Percentiles rank a stretch among this genome's conserved stretches.
Conservation (phyloP, 768 basidiomycete species). For the Tulasnella sp. region DNA sequence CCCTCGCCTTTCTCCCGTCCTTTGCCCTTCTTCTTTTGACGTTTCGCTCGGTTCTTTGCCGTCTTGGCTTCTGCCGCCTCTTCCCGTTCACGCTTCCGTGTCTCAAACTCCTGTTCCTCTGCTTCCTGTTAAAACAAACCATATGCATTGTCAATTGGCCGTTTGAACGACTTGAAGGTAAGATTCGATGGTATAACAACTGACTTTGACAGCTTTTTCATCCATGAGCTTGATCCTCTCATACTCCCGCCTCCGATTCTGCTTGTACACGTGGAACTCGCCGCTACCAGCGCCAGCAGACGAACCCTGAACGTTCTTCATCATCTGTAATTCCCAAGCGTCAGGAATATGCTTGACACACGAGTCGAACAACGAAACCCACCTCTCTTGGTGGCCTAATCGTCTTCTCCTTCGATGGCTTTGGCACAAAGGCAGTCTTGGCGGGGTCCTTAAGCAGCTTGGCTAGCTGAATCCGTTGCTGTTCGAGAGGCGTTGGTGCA, state of each 20-base stretch:
- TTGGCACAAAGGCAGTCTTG: conserved; percentile 69
- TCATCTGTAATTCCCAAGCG: conserved; percentile 48
- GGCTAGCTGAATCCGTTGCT: conserved; percentile 60
- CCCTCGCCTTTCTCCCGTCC: neutral
- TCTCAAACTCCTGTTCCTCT: conserved; percentile 63
- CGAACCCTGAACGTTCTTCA: conserved; percentile 99
- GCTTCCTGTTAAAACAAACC: conserved; percentile 43
- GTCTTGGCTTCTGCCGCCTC: conserved; percentile 76
- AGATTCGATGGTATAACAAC: too few relatives aligned
- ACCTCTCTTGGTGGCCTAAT: conserved; percentile 66
- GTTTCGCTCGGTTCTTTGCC: conserved; percentile 86
- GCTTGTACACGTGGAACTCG: conserved; percentile 98
- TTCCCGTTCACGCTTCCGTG: conserved; percentile 58
- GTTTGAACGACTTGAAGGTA: neutral
- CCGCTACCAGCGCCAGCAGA: conserved; percentile 96
- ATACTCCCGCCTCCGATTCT: conserved; percentile 85
- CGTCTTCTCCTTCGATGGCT: conserved; percentile 71
- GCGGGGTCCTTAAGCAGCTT: conserved; percentile 82
- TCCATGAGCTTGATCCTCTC: conserved; percentile 88
- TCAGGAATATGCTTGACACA: neutral
- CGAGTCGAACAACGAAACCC: too few relatives aligned
- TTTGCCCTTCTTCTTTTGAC: conserved; percentile 77
- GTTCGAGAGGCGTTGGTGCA: conserved; percentile 42
- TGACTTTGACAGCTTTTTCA: conserved; percentile 70
- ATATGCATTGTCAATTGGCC: neutral